A percentile compares a stretch with the other conserved stretches of the same genome.
These are phyloP conservation scores for Monsonia emarginata DNA, from an alignment of 441 rosid species.

Conservation along the genomic window DNA sequence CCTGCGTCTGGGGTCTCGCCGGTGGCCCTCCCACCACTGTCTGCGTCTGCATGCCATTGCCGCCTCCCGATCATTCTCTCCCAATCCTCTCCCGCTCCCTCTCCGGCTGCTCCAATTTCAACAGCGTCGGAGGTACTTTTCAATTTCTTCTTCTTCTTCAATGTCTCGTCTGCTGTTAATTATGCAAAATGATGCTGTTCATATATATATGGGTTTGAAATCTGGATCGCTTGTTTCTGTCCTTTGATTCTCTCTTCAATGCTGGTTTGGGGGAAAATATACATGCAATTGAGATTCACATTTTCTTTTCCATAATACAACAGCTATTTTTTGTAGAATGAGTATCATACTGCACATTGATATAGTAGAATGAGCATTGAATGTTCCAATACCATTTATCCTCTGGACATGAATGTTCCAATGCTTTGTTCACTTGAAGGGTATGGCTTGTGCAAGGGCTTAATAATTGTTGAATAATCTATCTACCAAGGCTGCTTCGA, in stretches of 20 bases:
- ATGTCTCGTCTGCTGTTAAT: constrained; percentile 2
- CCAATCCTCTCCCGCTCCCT: constrained; percentile 54
- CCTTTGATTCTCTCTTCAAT: too few relatives aligned
- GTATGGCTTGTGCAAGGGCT: background rate
- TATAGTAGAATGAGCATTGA: background rate
- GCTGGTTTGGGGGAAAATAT: background rate
- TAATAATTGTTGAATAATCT: background rate
- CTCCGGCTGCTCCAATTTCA: constrained; percentile 66
- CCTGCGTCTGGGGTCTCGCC: constrained; percentile 59
- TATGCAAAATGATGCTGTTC: background rate
- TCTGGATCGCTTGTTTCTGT: background rate
- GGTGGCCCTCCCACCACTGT: constrained; percentile 67
- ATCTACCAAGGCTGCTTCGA: background rate
- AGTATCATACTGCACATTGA: background rate
- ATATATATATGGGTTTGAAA: constrained; percentile 1
- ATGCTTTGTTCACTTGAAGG: background rate
- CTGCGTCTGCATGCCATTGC: constrained; percentile 55
- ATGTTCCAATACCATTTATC: background rate
- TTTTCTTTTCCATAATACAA: background rate
- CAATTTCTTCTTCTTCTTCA: background rate
- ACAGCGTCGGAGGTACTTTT: constrained; percentile 54
- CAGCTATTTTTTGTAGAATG: background rate
- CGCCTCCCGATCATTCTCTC: constrained; percentile 41
- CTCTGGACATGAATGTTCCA: background rate
- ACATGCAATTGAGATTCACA: background rate